A percentile compares a stretch with the other conserved stretches of the same genome.
phyloP scores from a whole-genome alignment of 2,329 filamentous ascomycete genomes.

The Canariomyces notabilis region DNA sequence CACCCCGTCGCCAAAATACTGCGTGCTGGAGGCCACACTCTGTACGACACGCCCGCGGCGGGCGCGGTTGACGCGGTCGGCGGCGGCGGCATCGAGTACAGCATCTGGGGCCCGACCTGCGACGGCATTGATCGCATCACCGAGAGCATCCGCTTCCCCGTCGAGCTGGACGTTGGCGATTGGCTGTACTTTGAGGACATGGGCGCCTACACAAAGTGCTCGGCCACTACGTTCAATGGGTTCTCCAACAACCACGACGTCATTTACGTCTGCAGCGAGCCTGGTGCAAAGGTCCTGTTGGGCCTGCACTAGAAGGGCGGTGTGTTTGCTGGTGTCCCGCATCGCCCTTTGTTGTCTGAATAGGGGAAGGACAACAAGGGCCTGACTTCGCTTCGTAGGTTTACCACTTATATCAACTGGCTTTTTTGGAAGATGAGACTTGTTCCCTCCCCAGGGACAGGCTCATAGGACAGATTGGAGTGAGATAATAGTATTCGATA shows the following conservation, averaged over 20 bases:
- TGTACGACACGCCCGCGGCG: constrained; percentile 50
- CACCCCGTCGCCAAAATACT: constrained; percentile 80
- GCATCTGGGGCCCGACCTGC: constrained; percentile 96
- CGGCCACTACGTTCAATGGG: constrained; percentile 94
- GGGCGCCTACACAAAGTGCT: constrained; percentile 98
- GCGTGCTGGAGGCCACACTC: constrained; percentile 51
- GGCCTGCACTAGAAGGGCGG: constrained; percentile 21
- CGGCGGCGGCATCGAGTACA: constrained; percentile 70
- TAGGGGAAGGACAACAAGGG: background rate
- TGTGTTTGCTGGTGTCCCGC: background rate
- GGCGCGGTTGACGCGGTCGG: constrained; percentile 32
- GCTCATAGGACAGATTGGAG: too few species aligned
- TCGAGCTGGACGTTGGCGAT: constrained; percentile 82
- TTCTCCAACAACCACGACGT: constrained; percentile 90
- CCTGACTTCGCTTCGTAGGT: background rate
- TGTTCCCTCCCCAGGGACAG: background rate
- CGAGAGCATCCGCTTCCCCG: constrained; percentile 69
- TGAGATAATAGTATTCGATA: too few species aligned
- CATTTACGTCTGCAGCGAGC: constrained; percentile 92
- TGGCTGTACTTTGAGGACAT: constrained; percentile 99
- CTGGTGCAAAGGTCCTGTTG: constrained; percentile 73
- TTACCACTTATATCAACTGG: background rate
- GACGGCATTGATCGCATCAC: constrained; percentile 96
- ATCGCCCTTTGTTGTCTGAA: background rate
- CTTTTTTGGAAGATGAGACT: background rate